Evolutionary conservation across 2,329 filamentous ascomycete species (phyloP), one percentile per base, ranked within the genome.

Genomic region (Cytospora piceae): DNA sequence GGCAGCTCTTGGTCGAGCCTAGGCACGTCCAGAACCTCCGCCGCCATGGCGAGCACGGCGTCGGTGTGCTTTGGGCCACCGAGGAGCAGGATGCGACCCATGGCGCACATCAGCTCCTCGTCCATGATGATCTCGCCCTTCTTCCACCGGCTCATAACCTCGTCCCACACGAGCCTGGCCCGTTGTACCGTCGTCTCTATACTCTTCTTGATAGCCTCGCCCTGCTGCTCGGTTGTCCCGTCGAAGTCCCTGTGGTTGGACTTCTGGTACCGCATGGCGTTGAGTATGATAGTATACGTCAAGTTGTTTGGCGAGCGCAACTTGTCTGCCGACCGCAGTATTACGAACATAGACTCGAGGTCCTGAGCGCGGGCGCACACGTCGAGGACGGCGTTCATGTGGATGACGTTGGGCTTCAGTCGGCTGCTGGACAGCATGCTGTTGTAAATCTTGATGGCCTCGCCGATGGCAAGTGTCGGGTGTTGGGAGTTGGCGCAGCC

Each of bases 341-440:
- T 84, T 63, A 85, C 84, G 82, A 95, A 96, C 70, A 98, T 79
- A 20, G 89, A 86, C 70, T 97, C 93, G 76, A 96, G 83, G 73
- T 97, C 90, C 15, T 82, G 76, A 4, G 91, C 89, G 65, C 87
- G 84, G 57, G 89, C 85, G 75, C 94, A 98, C 11, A 95, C 90
- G 66, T 89, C 87, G 54, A 99, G 80, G n/a, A 93, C 87, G 12
- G 94, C 92, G 74, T 99, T 99, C 69, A 92, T 87, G 73, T 98
- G 95, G 64, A 92, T 90, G 42, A 89, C 90, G 70, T 88, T 91
- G 20, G 91, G 90, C 69, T 88, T 83, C 59, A 96, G 81, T 9
- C 83, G 81, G 0, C 85, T 87, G 42, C 86, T 83, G 5, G 82
- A 83, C 49, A 84, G 82, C 79, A 98, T 90, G 63, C 87, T 87